Base-by-base conservation (phyloP, 2,329 filamentous ascomycete species). In the Monosporascus sp. region DNA sequence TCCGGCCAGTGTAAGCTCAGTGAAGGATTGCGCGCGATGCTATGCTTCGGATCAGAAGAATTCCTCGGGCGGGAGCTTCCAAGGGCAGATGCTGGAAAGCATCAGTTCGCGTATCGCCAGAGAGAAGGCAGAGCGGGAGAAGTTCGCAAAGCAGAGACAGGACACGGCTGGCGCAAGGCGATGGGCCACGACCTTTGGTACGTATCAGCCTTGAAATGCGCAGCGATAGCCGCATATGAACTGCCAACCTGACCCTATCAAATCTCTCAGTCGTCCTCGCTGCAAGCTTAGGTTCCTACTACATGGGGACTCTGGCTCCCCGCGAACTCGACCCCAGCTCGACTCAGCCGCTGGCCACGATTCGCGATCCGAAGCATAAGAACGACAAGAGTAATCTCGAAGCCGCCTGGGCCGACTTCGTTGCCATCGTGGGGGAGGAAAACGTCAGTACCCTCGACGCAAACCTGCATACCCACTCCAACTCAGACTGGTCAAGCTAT, bases 351-450 rank as follows among this genome's bases (percentile, higher is more conserved):
- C 76, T 88, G 7, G 67, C 68, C 55, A 74, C 77, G 50, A 73
- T 77, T 11, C 72, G 63, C 27, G 66, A 77, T n/a, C 79, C 80
- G 9, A 71, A 71, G 60, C 81, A 86, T 69, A 81, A 85, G 61
- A 76, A 76, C 51, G 78, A 78, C 57, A 77, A 81, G 54, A 76
- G 81, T 61, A 86, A 87, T 64, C 78, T 88, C 63, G 81, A 87
- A 70, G 82, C 85, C 25, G 82, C 85, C 3, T 88, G 85, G 85
- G 73, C 81, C n/a, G 85, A 88, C 69, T 86, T 88, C 56, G 78
- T 78, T 52, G 77, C 76, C 51, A 77, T 88, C 48, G 77, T 88
- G 3, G 85, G 85, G 59, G 76, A 79, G 65, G 82, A 85, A 15
- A 77, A 87, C 60, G 83, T 88, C 52, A 85, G 80, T 68, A 88